Evolutionary conservation across 2,329 filamentous ascomycete species (phyloP).

Genomic region (Colletotrichum musae): DNA sequence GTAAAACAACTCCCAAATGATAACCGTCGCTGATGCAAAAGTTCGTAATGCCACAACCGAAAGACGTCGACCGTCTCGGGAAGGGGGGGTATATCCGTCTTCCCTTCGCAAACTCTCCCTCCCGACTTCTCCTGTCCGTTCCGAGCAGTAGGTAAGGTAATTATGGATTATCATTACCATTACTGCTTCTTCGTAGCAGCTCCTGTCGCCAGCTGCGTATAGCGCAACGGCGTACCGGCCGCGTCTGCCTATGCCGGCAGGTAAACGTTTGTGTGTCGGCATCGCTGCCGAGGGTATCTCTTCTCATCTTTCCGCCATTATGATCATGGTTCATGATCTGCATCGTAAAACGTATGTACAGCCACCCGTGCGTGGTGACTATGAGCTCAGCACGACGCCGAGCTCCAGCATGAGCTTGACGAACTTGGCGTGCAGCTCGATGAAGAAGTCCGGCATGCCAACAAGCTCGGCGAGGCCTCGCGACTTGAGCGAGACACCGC

Average conservation of each 20-base stretch:
- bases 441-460: constrained; percentile 77
- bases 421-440: constrained; percentile 75
- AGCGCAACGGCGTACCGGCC: neutral
- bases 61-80: constrained; percentile 5
- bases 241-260: constrained; percentile 10
- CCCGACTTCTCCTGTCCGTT: constrained; percentile 3
- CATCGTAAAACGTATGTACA: constrained; percentile 28
- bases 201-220: neutral
- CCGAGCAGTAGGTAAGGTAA: constrained; percentile 26
- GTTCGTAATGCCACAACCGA: constrained; percentile 11
- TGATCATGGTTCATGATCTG: constrained; percentile 7
- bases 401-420: constrained; percentile 74
- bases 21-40: constrained; percentile 39
- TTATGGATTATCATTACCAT: constrained; percentile 44
- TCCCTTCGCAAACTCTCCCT: constrained; percentile 3
- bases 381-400: constrained; percentile 67
- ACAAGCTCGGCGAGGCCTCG: constrained; percentile 76
- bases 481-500: constrained; percentile 69
- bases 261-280: constrained; percentile 1
- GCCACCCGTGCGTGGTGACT: constrained; percentile 23
- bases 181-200: constrained; percentile 29
- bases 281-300: constrained; percentile 5
- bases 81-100: constrained; percentile 34
- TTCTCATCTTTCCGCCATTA: neutral
- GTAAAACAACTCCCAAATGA: constrained; percentile 20